Percentiles rank a stretch among this genome's conserved stretches.
These are phyloP conservation scores for Stagonosporopsis tanaceti DNA, from an alignment of 2,329 filamentous ascomycete species.

Conservation along the genomic window DNA sequence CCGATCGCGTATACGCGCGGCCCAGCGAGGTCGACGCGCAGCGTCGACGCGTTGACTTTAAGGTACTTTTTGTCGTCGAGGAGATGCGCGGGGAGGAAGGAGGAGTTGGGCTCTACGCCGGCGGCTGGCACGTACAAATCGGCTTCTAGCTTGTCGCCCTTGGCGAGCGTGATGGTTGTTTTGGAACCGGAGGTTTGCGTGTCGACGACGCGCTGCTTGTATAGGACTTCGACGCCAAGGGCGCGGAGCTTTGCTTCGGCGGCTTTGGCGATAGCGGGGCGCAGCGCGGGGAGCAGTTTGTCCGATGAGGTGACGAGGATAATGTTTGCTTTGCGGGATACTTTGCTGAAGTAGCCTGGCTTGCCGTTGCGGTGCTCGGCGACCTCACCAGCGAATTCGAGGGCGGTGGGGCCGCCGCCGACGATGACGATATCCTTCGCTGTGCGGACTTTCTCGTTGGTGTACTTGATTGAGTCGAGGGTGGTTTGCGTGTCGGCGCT, in stretches of 20 bases:
- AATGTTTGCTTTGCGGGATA: slow-evolving; percentile 50
- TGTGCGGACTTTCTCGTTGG: slow-evolving; percentile 44
- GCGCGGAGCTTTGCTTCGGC: slow-evolving; percentile 58
- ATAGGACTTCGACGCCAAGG: slow-evolving; percentile 58
- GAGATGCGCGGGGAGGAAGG: slow-evolving; percentile 59
- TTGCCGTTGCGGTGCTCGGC: slow-evolving; percentile 53
- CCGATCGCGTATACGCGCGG: slow-evolving; percentile 59
- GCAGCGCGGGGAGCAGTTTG: slow-evolving; percentile 52
- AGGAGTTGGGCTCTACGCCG: slow-evolving; percentile 62
- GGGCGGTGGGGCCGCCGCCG: slow-evolving; percentile 59
- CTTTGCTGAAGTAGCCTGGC: slow-evolving; percentile 50
- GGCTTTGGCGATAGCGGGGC: slow-evolving; percentile 49
- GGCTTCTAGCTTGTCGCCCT: slow-evolving; percentile 56
- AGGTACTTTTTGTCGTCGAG: slow-evolving; percentile 59
- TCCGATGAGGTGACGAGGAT: slow-evolving; percentile 55
- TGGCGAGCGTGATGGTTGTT: slow-evolving; percentile 48
- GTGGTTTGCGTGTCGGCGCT: slow-evolving; percentile 43
- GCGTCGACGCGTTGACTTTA: slow-evolving; percentile 54
- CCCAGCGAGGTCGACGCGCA: slow-evolving; percentile 56
- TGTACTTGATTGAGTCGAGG: slow-evolving; percentile 43
- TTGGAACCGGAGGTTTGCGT: slow-evolving; percentile 46
- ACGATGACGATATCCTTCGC: slow-evolving; percentile 58
- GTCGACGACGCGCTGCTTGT: slow-evolving; percentile 47
- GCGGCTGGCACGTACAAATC: slow-evolving; percentile 63
- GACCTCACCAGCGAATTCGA: slow-evolving; percentile 60